Conservation (phyloP, 2,329 filamentous ascomycete genomes). For the Trichoderma endophyticum region DNA sequence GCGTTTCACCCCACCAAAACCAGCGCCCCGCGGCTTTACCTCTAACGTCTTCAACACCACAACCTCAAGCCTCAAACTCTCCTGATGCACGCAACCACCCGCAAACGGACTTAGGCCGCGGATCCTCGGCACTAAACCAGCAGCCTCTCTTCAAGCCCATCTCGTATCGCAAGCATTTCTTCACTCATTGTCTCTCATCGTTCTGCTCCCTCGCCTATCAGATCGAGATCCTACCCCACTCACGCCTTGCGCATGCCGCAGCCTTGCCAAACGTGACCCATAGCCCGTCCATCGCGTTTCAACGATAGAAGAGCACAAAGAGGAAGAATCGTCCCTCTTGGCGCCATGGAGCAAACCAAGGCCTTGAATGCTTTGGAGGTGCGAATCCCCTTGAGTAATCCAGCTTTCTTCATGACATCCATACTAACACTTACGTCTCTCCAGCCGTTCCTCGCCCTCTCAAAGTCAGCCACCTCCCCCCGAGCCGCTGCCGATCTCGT, state of each 20-base stretch:
- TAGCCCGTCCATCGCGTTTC: neutral
- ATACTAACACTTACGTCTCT: constrained; percentile 23
- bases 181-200: neutral
- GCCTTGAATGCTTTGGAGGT: constrained; percentile 64
- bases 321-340: neutral
- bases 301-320: neutral
- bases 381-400: constrained; percentile 15
- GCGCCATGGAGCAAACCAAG: constrained; percentile 69
- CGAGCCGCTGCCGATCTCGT: constrained; percentile 84
- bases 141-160: neutral
- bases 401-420: neutral
- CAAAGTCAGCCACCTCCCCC: constrained; percentile 79
- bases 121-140: neutral
- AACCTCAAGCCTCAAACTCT: constrained; percentile 16
- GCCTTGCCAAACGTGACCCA: neutral
- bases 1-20: neutral
- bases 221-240: constrained; percentile 15
- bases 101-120: neutral
- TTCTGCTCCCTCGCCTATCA: constrained; percentile 10
- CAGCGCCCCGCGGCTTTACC: neutral
- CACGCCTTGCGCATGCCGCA: constrained; percentile 5
- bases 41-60: neutral
- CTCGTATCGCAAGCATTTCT: neutral
- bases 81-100: constrained; percentile 11
- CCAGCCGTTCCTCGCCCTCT: constrained; percentile 86